Evolutionary conservation across 345 rosid genomes (phyloP), one percentile per base, ranked within the genome.

Genomic region (Arabidopsis thaliana): DNA sequence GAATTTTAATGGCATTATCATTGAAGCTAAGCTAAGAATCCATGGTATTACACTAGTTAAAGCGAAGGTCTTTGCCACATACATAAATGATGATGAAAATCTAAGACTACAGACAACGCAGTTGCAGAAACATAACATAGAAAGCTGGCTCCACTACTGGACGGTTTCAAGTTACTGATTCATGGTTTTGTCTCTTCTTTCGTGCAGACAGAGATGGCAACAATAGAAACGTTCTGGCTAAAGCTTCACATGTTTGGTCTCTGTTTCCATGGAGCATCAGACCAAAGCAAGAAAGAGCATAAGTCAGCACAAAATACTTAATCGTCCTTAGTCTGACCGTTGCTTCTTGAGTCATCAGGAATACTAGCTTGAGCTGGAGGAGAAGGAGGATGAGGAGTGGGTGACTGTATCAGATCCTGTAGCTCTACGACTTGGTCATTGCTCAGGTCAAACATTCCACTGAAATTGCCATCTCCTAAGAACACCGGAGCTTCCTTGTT

Each of bases 1-100:
- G 12, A 25, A 30, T 8, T 1, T 48, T 23, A 66, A 22, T 37
- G 7, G 13, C 73, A 56, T 22, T 36, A 20, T 72, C 62, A 25
- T 7, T 62, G 50, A 63, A 52, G 56, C 64, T 66, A 65, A 37
- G 41, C 6, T 34, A 38, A 74, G 67, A 66, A 46, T 58, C 34
- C 72, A 58, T 74, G 41, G 42, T 37, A 49, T 28, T 36, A 46
- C 40, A 34, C 4, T 30, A 20, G 14, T 65, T 24, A n/a, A 45
- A 73, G 36, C 22, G 2, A 64, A 32, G 70, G 40, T 56, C 45
- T 36, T n/a, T 67, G 40, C 34, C 49, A 65, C 30, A 55, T 65
- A 65, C 30, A 55, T 65, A 74, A 37, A 45, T 73, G 50, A 30
- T 72, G 28, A 63, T 42, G 77, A 63, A 63, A 62, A 52, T 37